phyloP scores from a whole-genome alignment of 805 yeast species.

The Helenozyma baotianmanensis region DNA sequence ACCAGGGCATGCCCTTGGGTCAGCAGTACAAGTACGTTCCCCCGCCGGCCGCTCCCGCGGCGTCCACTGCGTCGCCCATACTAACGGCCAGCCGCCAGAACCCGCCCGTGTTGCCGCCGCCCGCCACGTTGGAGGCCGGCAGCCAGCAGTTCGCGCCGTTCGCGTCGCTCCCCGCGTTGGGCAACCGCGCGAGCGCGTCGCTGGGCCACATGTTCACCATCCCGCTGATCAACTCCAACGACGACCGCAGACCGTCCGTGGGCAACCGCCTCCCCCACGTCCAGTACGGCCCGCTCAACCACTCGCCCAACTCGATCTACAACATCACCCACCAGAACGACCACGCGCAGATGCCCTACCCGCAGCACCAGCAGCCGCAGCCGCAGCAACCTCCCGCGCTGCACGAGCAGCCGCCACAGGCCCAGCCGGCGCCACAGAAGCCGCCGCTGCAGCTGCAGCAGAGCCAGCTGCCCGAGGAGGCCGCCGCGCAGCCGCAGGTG shows the following conservation, averaged over 20 bases:
- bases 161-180: conserved; percentile 49
- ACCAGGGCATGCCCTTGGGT: conserved; percentile 38
- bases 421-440: conserved; percentile 3
- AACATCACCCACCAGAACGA: conserved; percentile 23
- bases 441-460: conserved; percentile 3
- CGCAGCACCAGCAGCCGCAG: conserved; percentile 12
- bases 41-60: neutral
- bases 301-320: conserved; percentile 15
- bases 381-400: conserved; percentile 19
- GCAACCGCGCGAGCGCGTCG: conserved; percentile 33
- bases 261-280: conserved; percentile 13
- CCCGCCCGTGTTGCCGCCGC: conserved; percentile 60
- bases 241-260: conserved; percentile 18
- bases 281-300: conserved; percentile 14
- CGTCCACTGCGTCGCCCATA: too few relatives aligned
- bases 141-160: conserved; percentile 46
- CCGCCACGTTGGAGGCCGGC: conserved; percentile 48
- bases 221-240: conserved; percentile 41
- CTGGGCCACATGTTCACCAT: conserved; percentile 45
- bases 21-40: conserved; percentile 42
- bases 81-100: conserved; percentile 49
- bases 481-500: conserved; percentile 7
- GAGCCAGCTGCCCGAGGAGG: neutral
- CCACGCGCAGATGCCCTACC: conserved; percentile 12
- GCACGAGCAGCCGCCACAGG: conserved; percentile 12